Base-by-base conservation (phyloP, 2,329 filamentous ascomycete genomes). In the Spiromastix sp. region DNA sequence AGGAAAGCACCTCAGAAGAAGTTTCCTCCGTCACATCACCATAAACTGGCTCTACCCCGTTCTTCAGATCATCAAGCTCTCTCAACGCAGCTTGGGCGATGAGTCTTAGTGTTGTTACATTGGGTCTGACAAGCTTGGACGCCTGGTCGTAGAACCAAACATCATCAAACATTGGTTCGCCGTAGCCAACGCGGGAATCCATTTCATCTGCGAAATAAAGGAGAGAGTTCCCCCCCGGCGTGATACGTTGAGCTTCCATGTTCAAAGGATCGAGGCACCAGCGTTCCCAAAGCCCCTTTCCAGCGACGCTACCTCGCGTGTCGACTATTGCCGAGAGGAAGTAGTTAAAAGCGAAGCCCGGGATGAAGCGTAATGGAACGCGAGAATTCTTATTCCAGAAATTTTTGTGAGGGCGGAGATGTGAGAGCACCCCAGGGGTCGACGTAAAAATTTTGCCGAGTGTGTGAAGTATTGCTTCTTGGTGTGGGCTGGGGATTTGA, bases 271-370 rank as follows among this genome's bases (percentile, higher is more conserved):
- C n/a, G n/a, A 58, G 43, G 34, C 64, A 69, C 63, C 71, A 76
- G 22, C 51, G 53, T 7, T 66, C 50, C 37, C 71, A 68, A 21
- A 76, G 44, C 3, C 47, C 53, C 38, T 57, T 64, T 39, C 70
- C 77, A 21, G 58, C 58, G 7, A 42, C 37, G 38, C 63, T 68
- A 36, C 68, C 70, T 30, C 67, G 62, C 0, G 57, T 57, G 18
- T 67, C 61, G 2, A 72, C 65, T 6, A 77, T 58, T n/a, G 68
- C 71, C 28, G 65, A 58, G 5, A 81, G 66, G 5, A 76, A 41
- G 12, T 49, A 46, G 41, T 74, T 68, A 59, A 77, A 75, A 4
- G 66, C 52, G 3, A 51, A 48, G 0, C 59, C 46, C 9, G 59
- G 50, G 18, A 64, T 47, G 36, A 48, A 46, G 12, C 47, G 46